A percentile compares a stretch with the other conserved stretches of the same genome.
These are phyloP conservation scores for Fomitopsis schrenkii DNA, from an alignment of 1,284 basidiomycete genomes.

Conservation along the genomic window DNA sequence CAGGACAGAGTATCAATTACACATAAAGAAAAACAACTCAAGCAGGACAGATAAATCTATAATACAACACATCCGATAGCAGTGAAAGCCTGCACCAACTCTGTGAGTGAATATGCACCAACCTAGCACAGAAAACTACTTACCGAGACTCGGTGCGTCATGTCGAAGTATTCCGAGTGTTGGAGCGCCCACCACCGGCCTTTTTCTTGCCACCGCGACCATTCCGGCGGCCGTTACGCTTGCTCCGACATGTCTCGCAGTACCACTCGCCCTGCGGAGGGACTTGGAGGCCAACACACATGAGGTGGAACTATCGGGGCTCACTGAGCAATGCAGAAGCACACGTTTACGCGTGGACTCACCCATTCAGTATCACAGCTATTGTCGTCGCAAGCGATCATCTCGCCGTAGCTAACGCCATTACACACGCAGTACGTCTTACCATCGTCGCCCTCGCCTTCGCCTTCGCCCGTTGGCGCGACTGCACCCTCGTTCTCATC, in stretches of 20 bases:
- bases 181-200: slow-evolving; percentile 21
- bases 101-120: background rate
- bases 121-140: background rate
- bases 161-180: slow-evolving; percentile 14
- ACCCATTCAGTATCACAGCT: slow-evolving; percentile 95
- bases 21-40: too few species aligned
- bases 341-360: slow-evolving; percentile 31
- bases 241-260: slow-evolving; percentile 64
- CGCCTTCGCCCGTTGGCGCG: slow-evolving; percentile 34
- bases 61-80: too few species aligned
- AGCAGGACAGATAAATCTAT: too few species aligned
- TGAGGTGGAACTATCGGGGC: slow-evolving; percentile 73
- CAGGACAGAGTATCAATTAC: too few species aligned
- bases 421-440: slow-evolving; percentile 88
- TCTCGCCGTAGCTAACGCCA: slow-evolving; percentile 86
- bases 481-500: slow-evolving; percentile 24
- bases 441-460: slow-evolving; percentile 65
- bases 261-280: slow-evolving; percentile 82
- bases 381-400: slow-evolving; percentile 96
- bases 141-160: background rate
- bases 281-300: slow-evolving; percentile 69
- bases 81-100: background rate
- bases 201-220: slow-evolving; percentile 48
- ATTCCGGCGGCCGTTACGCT: slow-evolving; percentile 41
- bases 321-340: background rate